A percentile compares a stretch with the other conserved stretches of the same genome.
These are phyloP conservation scores for Microascus cirrosus DNA, from an alignment of 2,329 filamentous ascomycete species.

Conservation along the genomic window DNA sequence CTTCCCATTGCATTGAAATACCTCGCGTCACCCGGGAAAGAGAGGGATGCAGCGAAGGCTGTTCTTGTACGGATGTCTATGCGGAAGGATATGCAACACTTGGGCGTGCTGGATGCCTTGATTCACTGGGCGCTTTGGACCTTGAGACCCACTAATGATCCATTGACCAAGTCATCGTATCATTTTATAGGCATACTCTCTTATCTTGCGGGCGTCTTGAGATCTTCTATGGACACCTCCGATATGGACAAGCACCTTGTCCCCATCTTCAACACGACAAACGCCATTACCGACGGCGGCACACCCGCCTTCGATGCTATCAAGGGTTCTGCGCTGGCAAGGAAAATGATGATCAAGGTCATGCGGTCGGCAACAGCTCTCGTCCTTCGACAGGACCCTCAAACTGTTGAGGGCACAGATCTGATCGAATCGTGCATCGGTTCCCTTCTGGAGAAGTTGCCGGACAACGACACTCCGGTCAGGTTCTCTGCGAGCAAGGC, in stretches of 20 bases:
- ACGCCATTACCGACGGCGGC: slow-evolving; percentile 38
- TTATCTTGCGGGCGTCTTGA: slow-evolving; percentile 65
- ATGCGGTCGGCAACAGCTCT: slow-evolving; percentile 63
- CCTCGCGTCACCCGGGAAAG: slow-evolving; percentile 68
- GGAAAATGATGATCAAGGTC: slow-evolving; percentile 80
- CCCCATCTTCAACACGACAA: slow-evolving; percentile 53
- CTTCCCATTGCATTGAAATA: slow-evolving; percentile 62
- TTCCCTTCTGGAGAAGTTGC: slow-evolving; percentile 64
- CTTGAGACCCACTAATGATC: slow-evolving; percentile 30
- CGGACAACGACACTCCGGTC: slow-evolving; percentile 85
- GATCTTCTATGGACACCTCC: slow-evolving; percentile 58
- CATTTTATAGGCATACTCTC: slow-evolving; percentile 68
- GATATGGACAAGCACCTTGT: slow-evolving; percentile 60
- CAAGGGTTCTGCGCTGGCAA: slow-evolving; percentile 63
- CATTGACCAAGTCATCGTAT: slow-evolving; percentile 44
- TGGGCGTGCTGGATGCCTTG: slow-evolving; percentile 58
- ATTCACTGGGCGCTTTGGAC: slow-evolving; percentile 59
- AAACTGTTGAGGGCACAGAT: slow-evolving; percentile 30
- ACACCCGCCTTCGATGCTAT: slow-evolving; percentile 38
- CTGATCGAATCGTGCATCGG: slow-evolving; percentile 74
- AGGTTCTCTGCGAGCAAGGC: slow-evolving; percentile 87
- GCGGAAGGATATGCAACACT: slow-evolving; percentile 75
- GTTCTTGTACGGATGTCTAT: slow-evolving; percentile 74
- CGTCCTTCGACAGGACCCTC: slow-evolving; percentile 40
- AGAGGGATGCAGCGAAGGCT: slow-evolving; percentile 76